Conservation (phyloP, 768 basidiomycete genomes). For the Boletus sp. region DNA sequence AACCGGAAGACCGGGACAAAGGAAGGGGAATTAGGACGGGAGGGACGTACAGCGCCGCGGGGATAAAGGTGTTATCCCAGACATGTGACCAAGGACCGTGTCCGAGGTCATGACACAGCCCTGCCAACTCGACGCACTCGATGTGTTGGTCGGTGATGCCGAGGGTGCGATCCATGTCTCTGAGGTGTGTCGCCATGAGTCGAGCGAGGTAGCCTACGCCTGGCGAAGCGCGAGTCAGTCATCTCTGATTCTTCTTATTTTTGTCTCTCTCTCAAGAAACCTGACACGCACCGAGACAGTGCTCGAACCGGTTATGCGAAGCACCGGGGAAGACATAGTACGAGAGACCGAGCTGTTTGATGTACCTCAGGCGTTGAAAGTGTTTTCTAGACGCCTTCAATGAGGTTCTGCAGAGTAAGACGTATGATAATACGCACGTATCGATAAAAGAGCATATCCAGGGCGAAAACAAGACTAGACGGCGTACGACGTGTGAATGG, state of each 20-base stretch:
- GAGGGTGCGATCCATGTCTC: slow-evolving; percentile 55
- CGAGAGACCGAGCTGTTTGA: slow-evolving; percentile 80
- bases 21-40: not conserved
- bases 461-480: slow-evolving; percentile 29
- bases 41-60: slow-evolving; percentile 52
- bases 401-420: not conserved
- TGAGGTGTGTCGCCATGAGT: slow-evolving; percentile 55
- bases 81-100: slow-evolving; percentile 88
- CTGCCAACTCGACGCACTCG: slow-evolving; percentile 74
- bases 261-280: not conserved
- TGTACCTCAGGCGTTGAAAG: slow-evolving; percentile 71
- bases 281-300: slow-evolving; percentile 58
- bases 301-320: slow-evolving; percentile 80
- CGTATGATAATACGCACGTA: slow-evolving; percentile 42
- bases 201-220: slow-evolving; percentile 76
- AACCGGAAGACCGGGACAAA: not conserved
- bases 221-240: slow-evolving; percentile 23
- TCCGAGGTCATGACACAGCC: slow-evolving; percentile 80
- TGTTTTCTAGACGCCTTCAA: slow-evolving; percentile 44
- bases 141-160: slow-evolving; percentile 69
- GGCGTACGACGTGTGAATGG: not conserved
- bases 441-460: slow-evolving; percentile 56
- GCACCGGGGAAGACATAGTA: slow-evolving; percentile 77
- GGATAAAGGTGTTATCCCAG: slow-evolving; percentile 75
- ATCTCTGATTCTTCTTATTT: not conserved